Conservation (phyloP, 768 basidiomycete genomes). For the Rubroboletus pulcherrimus region DNA sequence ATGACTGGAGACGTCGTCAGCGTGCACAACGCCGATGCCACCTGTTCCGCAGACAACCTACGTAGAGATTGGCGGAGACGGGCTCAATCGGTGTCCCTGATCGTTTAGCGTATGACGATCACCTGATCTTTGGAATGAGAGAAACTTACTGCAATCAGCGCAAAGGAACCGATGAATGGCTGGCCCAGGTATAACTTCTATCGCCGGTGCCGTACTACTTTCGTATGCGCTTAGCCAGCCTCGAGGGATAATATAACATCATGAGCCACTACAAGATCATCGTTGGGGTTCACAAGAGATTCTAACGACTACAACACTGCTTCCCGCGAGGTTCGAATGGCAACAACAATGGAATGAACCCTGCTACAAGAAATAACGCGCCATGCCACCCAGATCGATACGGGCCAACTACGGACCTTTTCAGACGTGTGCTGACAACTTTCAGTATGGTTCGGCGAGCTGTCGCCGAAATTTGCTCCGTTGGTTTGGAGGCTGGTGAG, state of each 20-base stretch:
- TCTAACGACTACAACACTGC: constrained; percentile 42
- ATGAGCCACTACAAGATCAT: too few species aligned
- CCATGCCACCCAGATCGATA: constrained; percentile 35
- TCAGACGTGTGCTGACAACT: too few species aligned
- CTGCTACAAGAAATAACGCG: constrained; percentile 20
- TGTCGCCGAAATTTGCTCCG: too few species aligned
- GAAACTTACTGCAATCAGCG: constrained; percentile 74
- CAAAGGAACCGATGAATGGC: constrained; percentile 81
- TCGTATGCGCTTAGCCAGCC: constrained; percentile 17
- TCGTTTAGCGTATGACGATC: constrained; percentile 5
- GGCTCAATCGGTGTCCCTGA: constrained; percentile 82
- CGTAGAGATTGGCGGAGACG: constrained; percentile 58
- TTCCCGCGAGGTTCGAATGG: constrained; percentile 35
- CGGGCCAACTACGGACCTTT: constrained; percentile 8
- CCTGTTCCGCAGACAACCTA: constrained; percentile 86
- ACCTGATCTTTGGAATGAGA: not conserved
- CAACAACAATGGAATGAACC: constrained; percentile 37
- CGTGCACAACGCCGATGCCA: constrained; percentile 21
- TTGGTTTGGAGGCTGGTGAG: too few species aligned
- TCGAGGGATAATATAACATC: constrained; percentile 16
- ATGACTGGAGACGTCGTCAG: not conserved
- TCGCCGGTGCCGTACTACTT: constrained; percentile 27
- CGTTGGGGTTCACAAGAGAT: too few species aligned
- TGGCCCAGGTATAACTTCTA: constrained; percentile 78
- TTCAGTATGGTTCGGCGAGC: too few species aligned